Evolutionary conservation across 768 basidiomycete genomes (phyloP).

Genomic region (Lactarius psammicola): DNA sequence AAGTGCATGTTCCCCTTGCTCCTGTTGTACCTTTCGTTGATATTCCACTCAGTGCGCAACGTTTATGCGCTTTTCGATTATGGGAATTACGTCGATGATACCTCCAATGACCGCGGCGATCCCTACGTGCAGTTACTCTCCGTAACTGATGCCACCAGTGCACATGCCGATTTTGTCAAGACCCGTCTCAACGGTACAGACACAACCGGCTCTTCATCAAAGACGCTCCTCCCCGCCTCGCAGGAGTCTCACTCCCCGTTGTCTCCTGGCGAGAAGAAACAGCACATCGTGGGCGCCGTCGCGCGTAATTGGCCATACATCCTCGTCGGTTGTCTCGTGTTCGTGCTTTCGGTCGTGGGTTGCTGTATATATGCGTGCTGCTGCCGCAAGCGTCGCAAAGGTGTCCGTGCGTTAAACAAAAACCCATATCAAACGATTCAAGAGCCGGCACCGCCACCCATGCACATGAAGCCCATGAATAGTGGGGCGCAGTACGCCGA

Average conservation of each 20-base stretch:
- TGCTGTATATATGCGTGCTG: constrained; percentile 63
- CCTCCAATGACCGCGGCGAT: constrained; percentile 44
- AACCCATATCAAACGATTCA: constrained; percentile 35
- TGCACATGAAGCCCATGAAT: constrained; percentile 33
- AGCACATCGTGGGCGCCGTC: constrained; percentile 58
- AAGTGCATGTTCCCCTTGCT: constrained; percentile 33
- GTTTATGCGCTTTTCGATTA: constrained; percentile 69
- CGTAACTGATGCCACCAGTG: constrained; percentile 49
- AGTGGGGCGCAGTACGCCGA: constrained; percentile 9
- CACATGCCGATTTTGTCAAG: constrained; percentile 65
- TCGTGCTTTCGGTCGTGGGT: constrained; percentile 47
- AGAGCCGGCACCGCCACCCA: constrained; percentile 35
- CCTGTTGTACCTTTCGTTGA: constrained; percentile 6
- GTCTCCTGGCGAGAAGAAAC: constrained; percentile 62
- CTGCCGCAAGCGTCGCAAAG: constrained; percentile 30
- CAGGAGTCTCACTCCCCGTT: constrained; percentile 64
- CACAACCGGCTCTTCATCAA: constrained; percentile 51
- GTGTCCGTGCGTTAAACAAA: constrained; percentile 33
- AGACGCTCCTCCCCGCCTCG: constrained; percentile 57
- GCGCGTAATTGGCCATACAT: constrained; percentile 76
- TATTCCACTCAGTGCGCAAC: constrained; percentile 58
- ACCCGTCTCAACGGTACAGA: constrained; percentile 60
- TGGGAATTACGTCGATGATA: constrained; percentile 60
- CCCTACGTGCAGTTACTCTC: constrained; percentile 74
- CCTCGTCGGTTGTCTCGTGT: constrained; percentile 54